Evolutionary conservation across 2,329 filamentous ascomycete genomes (phyloP).

Genomic region (Aspergillus calidoustus): DNA sequence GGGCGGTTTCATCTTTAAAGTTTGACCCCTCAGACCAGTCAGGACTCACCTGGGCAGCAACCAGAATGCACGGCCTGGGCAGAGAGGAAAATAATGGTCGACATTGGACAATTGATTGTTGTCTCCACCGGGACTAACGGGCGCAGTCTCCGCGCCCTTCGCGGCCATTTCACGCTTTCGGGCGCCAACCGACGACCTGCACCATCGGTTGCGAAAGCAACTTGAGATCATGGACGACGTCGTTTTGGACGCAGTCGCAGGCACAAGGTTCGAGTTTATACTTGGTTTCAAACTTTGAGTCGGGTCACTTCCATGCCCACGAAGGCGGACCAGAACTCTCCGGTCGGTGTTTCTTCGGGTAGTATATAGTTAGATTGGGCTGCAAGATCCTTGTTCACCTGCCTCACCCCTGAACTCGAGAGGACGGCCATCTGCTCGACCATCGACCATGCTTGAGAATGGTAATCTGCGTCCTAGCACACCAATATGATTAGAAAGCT

Average conservation of each 20-base stretch:
- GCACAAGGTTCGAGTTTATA: background rate
- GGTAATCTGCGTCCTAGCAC: background rate
- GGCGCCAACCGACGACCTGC: background rate
- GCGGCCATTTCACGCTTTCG: background rate
- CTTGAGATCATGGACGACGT: background rate
- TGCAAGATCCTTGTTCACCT: background rate
- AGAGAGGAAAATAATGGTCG: background rate
- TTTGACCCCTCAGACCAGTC: slow-evolving; percentile 15
- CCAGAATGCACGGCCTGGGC: too few species aligned
- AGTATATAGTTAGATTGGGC: background rate
- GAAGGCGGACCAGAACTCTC: background rate
- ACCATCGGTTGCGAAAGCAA: background rate
- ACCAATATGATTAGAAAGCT: background rate
- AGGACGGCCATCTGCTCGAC: background rate
- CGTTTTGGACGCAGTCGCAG: background rate
- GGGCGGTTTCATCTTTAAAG: slow-evolving; percentile 32
- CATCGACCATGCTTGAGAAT: background rate
- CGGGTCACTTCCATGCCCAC: background rate
- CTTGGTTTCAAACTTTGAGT: background rate
- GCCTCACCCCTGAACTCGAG: background rate
- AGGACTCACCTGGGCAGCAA: background rate
- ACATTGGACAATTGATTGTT: background rate
- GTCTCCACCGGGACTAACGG: background rate
- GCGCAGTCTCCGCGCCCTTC: background rate
- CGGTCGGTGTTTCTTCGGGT: slow-evolving; percentile 7